Evolutionary conservation across 2,329 filamentous ascomycete species (phyloP), one percentile per base, ranked within the genome.

Genomic region (Neonectria ditissima): DNA sequence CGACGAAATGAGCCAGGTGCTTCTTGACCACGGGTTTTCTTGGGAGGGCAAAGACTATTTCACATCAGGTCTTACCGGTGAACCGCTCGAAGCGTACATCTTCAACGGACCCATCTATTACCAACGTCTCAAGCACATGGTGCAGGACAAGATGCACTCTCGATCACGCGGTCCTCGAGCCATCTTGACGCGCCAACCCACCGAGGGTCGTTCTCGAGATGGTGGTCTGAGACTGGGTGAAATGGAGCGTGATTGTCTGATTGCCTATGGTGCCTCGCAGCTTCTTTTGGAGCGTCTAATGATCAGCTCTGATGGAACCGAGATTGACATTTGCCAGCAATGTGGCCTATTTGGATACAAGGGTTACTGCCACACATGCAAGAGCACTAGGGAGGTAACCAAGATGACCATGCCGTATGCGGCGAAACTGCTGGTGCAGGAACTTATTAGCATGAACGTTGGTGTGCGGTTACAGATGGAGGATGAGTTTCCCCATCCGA

Each of bases 101-200:
- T 99, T 98, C 85, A 97, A 97, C 77, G 96, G 96, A 0, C 96
- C 96, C 11, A 99, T 99, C 80, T 99, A 97, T 84, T 99, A 99
- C 83, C 96, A 99, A 83, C 97, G 97, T 70, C 88, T 99, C 69
- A 99, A 99, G 87, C 96, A 99, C 86, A 99, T 99, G 96, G 96
- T 99, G 4, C 94, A 98, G 79, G 96, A 99, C 78, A 99, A 99
- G 83, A 98, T 99, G 96, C 96, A 99, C 81, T 95, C 93, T 32
- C 93, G 96, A 65, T 90, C 95, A 2, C 91, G 93, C 14, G 97
- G 97, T 0, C 97, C 96, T 0, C 87, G 92, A 13, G 95, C 95
- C 26, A 96, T 97, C 68, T 85, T 99, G 26, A 99, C 96, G 1
- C 90, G 96, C 10, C 96, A 99, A 78, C 96, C 96, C 0, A 99